Base-by-base conservation (phyloP, 2,329 filamentous ascomycete species). In the Fusarium equiseti region DNA sequence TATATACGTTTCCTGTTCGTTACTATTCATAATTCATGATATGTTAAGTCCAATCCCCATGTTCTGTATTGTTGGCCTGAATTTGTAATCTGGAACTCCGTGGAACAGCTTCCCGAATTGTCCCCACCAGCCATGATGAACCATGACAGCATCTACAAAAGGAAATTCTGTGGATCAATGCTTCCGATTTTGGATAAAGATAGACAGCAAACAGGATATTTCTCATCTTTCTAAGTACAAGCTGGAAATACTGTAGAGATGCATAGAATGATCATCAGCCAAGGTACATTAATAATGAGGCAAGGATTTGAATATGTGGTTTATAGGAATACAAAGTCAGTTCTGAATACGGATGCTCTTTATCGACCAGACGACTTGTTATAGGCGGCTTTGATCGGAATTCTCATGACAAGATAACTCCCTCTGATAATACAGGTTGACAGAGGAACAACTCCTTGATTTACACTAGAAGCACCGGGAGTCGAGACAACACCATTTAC, bases 1-100 rank as follows among this genome's bases (percentile, higher is more conserved):
- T 51, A 42, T 42, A 29, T 55, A 27, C 46, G 24, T 42, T 29
- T 54, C n/a, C n/a, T 27, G 2, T 6, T 38, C 11, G 22, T 16
- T 38, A n/a, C 18, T 8, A 20, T 27, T 51, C 8, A 6, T n/a
- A 13, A 13, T 9, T 5, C 15, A 6, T 51, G 22, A 38, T 26
- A n/a, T 16, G 16, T n/a, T 5, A 8, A n/a, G 13, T 22, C 45
- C n/a, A 24, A 50, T 26, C 24, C 24, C 5, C 12, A 45, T 24
- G 12, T 18, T 24, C 38, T 22, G 18, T 40, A 42, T 53, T 48
- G 29, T 49, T 42, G 40, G 38, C 13, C 16, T 10, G 16, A 9
- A 66, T 67, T 67, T 67, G 63, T 67, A 43, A 67, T 46, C 57
- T 24, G 38, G 18, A 46, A 66, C 44, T 63, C 64, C 63, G 63